These are phyloP conservation scores for Penicillium sp. DNA, from an alignment of 2,329 filamentous ascomycete genomes.

Conservation along the genomic window DNA sequence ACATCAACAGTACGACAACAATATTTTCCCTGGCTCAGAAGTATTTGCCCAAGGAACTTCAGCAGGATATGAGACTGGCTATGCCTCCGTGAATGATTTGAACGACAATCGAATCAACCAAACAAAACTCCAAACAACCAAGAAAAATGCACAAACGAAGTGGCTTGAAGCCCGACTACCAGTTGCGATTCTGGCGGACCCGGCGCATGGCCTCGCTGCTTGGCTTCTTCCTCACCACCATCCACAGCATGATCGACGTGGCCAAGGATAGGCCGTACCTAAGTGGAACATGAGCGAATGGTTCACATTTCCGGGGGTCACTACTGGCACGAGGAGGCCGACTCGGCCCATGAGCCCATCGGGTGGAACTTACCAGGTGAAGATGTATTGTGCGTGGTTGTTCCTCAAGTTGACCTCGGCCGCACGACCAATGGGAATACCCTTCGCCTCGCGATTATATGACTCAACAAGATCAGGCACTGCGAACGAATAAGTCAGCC, in stretches of 20 bases:
- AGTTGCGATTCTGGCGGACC: slow-evolving; percentile 72
- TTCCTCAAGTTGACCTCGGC: slow-evolving; percentile 92
- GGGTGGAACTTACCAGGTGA: slow-evolving; percentile 75
- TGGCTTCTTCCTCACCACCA: slow-evolving; percentile 85
- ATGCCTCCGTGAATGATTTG: slow-evolving; percentile 35
- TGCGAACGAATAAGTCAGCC: slow-evolving; percentile 37
- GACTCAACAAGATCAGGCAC: slow-evolving; percentile 75
- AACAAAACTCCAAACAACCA: slow-evolving; percentile 41
- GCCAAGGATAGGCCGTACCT: slow-evolving; percentile 85
- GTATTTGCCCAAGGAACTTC: slow-evolving; percentile 74
- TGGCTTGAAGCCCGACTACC: slow-evolving; percentile 49
- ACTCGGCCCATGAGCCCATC: background rate
- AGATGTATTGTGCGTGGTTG: slow-evolving; percentile 97
- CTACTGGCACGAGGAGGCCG: background rate
- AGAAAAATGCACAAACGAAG: slow-evolving; percentile 11
- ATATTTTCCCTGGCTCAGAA: slow-evolving; percentile 82
- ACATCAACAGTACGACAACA: slow-evolving; percentile 68
- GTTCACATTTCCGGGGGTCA: background rate
- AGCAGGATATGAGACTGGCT: slow-evolving; percentile 68
- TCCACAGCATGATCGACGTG: slow-evolving; percentile 93
- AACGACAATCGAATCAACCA: slow-evolving; percentile 10
- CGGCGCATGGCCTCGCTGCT: slow-evolving; percentile 65
- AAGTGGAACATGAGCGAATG: slow-evolving; percentile 23
- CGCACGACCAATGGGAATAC: slow-evolving; percentile 83
- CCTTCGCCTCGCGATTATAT: slow-evolving; percentile 72